Conservation (phyloP, 495 filamentous ascomycete species). For the Hyaloscypha bicolor region DNA sequence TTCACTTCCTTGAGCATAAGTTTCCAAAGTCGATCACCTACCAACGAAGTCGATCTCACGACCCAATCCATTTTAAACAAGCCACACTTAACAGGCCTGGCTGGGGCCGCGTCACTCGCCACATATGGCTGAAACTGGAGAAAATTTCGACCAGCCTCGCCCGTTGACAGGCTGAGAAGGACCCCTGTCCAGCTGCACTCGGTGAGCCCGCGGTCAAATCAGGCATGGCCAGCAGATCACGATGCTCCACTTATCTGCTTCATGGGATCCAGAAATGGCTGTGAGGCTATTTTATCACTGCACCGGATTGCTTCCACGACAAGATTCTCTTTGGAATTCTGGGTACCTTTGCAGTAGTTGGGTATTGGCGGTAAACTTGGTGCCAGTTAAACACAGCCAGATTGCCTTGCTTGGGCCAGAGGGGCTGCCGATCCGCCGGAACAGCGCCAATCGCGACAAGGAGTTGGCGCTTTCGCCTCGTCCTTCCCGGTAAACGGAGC, state of each 20-base stretch:
- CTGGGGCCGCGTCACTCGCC: slow-evolving; percentile 3
- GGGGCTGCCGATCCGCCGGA: slow-evolving; percentile 1
- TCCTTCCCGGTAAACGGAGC: background rate
- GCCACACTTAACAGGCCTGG: background rate
- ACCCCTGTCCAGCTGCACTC: slow-evolving; percentile 10
- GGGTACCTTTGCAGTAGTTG: slow-evolving; percentile 13
- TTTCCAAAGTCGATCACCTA: background rate
- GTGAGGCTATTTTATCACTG: background rate
- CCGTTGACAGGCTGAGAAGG: background rate
- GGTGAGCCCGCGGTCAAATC: slow-evolving; percentile 24
- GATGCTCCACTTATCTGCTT: background rate
- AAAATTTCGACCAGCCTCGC: slow-evolving; percentile 15
- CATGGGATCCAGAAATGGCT: background rate
- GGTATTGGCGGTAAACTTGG: slow-evolving; percentile 11
- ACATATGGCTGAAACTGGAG: slow-evolving; percentile 7
- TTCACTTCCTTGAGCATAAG: background rate
- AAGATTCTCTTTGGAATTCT: background rate
- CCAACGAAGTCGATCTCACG: background rate
- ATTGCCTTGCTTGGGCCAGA: slow-evolving; percentile 28
- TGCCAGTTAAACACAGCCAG: slow-evolving; percentile 24
- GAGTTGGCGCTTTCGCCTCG: slow-evolving; percentile 26
- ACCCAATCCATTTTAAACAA: background rate
- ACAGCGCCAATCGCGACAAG: slow-evolving; percentile 25
- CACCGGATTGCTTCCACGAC: slow-evolving; percentile 18
- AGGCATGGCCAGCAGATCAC: slow-evolving; percentile 19